Base-by-base conservation (phyloP, 2,329 filamentous ascomycete species). In the Botrytis tulipae region DNA sequence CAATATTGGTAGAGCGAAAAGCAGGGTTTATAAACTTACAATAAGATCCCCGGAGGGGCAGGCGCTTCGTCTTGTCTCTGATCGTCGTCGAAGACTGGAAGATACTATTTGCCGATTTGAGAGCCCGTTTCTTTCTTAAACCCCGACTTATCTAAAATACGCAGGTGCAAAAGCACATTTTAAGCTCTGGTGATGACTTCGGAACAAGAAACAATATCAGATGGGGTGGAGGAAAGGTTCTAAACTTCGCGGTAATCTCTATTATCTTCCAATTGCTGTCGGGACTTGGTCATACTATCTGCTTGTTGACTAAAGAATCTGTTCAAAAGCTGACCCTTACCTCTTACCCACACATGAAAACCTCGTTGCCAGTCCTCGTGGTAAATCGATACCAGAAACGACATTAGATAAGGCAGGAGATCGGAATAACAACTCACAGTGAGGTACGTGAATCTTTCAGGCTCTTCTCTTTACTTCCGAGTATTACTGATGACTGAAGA, bases 311-410 rank as follows among this genome's bases (percentile, higher is more conserved):
- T 5, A 54, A n/a, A 54, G 12, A 16, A 54, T 16, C 48, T n/a
- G 5, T n/a, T n/a, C 5, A 3, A 16, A 12, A n/a, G 25, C 48
- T 8, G 5, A 16, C 12, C 2, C 14, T 16, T 8, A 29, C 16
- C 3, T 57, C 16, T 32, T 1, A 29, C 3, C 12, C n/a, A 14
- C 7, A 57, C 7, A 3, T 1, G 0, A 14, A 57, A 12, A 0
- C 3, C 51, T 57, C n/a, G 7, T 29, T 57, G 7, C 6, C 18
- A 18, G 3, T 9, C 25, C 14, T 9, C 14, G 14, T 7, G n/a
- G 51, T 18, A 29, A 16, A 29, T 18, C 16, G 5, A 29, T 14
- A 29, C 51, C 9, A 18, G 14, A 29, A 29, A 57, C 7, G 6
- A 18, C 8, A 54, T 8, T 2, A 18, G 14, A 29, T 9, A 18